These are phyloP conservation scores for Salix arbutifolia DNA, from an alignment of 345 rosid genomes.

Conservation along the genomic window DNA sequence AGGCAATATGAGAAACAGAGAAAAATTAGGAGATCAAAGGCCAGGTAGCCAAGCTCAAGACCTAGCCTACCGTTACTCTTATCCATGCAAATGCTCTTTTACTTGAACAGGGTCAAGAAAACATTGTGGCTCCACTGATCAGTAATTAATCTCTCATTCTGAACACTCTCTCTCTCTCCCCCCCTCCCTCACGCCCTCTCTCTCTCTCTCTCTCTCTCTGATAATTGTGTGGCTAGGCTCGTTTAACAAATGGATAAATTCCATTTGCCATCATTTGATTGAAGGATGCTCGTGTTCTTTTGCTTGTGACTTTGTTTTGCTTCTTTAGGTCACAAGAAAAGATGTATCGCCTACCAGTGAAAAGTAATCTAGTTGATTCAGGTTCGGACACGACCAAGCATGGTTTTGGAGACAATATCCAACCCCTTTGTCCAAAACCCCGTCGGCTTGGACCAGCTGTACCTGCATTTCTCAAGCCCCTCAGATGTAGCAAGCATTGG, in stretches of 20 bases:
- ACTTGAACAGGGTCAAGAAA: conserved; percentile 8
- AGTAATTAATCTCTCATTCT: conserved; percentile 19
- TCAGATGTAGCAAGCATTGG: conserved; percentile 51
- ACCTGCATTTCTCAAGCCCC: conserved; percentile 65
- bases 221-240: conserved; percentile 10
- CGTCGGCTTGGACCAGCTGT: conserved; percentile 46
- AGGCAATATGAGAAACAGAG: conserved; percentile 26
- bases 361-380: conserved; percentile 37
- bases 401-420: conserved; percentile 5
- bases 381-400: conserved; percentile 16
- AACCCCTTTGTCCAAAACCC: conserved; percentile 67
- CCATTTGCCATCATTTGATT: neutral
- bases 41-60: conserved; percentile 30
- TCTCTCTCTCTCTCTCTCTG: conserved; percentile 6
- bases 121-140: conserved; percentile 29
- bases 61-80: conserved; percentile 33
- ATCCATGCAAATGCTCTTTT: conserved; percentile 31
- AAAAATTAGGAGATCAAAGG: conserved; percentile 17
- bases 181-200: neutral
- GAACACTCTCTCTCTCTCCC: conserved; percentile 11
- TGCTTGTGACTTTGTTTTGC: neutral
- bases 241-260: neutral
- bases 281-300: neutral
- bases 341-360: conserved; percentile 44
- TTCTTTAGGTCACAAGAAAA: neutral